Conservation (phyloP, 257 asterid genomes). For the Solanum clarkiae region DNA sequence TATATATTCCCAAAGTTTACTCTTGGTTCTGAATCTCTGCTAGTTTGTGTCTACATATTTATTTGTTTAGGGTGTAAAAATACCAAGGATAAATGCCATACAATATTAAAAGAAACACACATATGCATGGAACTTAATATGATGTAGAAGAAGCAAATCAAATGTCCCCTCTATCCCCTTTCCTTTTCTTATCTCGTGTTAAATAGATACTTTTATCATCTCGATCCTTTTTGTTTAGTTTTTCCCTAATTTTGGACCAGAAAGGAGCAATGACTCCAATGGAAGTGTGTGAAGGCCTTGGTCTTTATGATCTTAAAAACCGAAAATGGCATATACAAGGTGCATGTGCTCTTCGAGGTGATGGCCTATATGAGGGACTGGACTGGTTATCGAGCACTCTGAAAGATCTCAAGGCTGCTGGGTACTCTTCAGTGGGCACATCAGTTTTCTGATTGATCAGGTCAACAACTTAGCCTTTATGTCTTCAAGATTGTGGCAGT, state of each 20-base stretch:
- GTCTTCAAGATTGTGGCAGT: neutral
- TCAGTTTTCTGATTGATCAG: constrained; percentile 44
- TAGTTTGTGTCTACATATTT: neutral
- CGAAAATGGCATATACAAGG: constrained; percentile 97
- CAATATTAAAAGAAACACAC: neutral
- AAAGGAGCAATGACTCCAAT: constrained; percentile 91
- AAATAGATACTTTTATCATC: neutral
- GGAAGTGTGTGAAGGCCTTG: constrained; percentile 92
- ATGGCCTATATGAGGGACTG: constrained; percentile 90
- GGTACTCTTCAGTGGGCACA: constrained; percentile 80
- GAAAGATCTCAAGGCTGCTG: constrained; percentile 81
- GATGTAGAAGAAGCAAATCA: neutral
- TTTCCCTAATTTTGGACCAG: constrained; percentile 17
- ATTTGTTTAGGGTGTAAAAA: neutral
- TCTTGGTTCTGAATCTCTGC: neutral
- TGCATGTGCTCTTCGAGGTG: constrained; percentile 83
- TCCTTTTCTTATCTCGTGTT: neutral
- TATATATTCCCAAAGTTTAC: neutral
- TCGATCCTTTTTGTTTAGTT: neutral
- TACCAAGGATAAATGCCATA: neutral
- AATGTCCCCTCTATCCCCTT: neutral
- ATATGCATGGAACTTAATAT: neutral
- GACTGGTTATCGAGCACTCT: constrained; percentile 89
- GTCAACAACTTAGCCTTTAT: constrained; percentile 2
- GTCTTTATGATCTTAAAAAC: constrained; percentile 71